These are phyloP conservation scores for Fusarium devonianum DNA, from an alignment of 2,329 filamentous ascomycete genomes.

Conservation along the genomic window DNA sequence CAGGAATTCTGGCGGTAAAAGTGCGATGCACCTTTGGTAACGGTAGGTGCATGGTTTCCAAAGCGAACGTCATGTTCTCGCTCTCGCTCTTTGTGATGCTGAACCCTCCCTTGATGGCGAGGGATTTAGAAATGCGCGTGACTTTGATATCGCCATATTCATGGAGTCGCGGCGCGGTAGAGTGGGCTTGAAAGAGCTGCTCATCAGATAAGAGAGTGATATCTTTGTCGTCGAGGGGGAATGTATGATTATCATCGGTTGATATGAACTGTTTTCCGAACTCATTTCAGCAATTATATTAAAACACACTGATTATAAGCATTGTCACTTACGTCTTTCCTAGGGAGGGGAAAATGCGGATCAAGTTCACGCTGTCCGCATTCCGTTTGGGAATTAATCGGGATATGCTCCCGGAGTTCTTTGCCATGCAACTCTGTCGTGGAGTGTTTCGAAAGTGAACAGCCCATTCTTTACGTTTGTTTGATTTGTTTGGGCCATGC, in stretches of 20 bases:
- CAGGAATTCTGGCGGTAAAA: not conserved
- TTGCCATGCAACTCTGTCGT: no score
- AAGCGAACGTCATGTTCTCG: slow-evolving; percentile 4
- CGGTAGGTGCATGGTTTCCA: not conserved
- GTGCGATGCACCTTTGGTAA: slow-evolving; percentile 6
- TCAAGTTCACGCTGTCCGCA: no score
- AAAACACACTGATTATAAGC: no score
- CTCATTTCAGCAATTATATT: no score
- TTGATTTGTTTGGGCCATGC: no score
- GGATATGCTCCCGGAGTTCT: no score
- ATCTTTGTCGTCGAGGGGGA: slow-evolving; percentile 1
- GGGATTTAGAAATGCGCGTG: slow-evolving; percentile 5
- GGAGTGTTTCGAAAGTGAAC: no score
- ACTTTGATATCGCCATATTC: slow-evolving; percentile 2
- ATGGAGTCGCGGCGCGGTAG: not conserved
- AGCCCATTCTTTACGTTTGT: no score
- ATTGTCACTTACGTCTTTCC: no score
- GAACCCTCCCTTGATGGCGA: slow-evolving; percentile 4
- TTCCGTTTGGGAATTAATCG: no score
- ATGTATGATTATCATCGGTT: not conserved
- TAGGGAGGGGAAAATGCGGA: no score
- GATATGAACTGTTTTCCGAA: not conserved
- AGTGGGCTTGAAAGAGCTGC: not conserved
- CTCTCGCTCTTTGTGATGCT: slow-evolving; percentile 1
- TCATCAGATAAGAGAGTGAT: not conserved